Evolutionary conservation across 1,284 basidiomycete species (phyloP), one percentile per base, ranked within the genome.

Genomic region (Cystobasidiaceae sp.): DNA sequence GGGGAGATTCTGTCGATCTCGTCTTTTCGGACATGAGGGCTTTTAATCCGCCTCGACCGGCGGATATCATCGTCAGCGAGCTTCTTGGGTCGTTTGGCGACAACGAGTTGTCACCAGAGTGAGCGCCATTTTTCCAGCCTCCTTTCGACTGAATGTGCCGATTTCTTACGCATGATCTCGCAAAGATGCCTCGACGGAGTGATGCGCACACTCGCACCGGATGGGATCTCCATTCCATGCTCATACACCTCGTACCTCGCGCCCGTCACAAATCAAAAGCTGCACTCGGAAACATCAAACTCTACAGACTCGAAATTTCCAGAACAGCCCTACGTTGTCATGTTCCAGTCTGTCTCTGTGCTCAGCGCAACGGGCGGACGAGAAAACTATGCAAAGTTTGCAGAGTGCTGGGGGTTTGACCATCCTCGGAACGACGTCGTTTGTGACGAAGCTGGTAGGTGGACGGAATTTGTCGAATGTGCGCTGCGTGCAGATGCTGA

Each of bases 271-370:
- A 93, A 92, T 0, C 88, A 91, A 0, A 97, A 94, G 75, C 81
- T 99, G 11, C 88, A 89, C 78, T 87, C 87, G 67, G 89, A 92
- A 74, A 89, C 80, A 2, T 30, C 75, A 8, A 84, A 86, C 61
- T 79, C 75, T 44, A 66, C 67, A 34, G 71, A 72, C 49, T 67
- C 72, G 15, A 66, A 71, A 68, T 46, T 66, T 63, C 69, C 74
- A 82, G 94, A 99, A 78, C 97, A 92, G 25, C 94, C 94, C 0
- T 98, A 97, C 75, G 96, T 99, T 4, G 96, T 98, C 63, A 93
- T 97, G 88, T 90, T 98, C 75, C 88, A 92, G 74, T 88, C 91
- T 21, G 87, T 90, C 68, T 93, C 92, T 71, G 83, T 92, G 67
- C 80, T 97, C 46, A 90, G 88, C 67, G 90, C 83, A 50, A 80